These are phyloP conservation scores for Chytriomyces sp. DNA, from an alignment of 192 early-diverging fungal species.

Conservation along the genomic window DNA sequence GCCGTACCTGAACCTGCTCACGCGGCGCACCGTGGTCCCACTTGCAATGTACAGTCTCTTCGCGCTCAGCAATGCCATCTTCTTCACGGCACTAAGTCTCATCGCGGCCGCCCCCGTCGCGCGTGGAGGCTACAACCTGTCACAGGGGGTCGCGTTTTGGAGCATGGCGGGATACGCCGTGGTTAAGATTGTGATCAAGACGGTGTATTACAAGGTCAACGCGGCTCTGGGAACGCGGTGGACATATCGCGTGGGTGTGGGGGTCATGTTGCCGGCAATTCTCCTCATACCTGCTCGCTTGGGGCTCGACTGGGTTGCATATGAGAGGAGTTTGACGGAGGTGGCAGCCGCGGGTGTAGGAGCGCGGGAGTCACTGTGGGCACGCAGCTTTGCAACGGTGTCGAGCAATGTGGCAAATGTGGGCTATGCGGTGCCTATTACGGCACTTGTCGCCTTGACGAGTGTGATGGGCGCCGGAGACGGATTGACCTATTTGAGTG, in stretches of 20 bases:
- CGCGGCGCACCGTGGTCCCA: conserved; percentile 28
- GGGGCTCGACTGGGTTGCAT: conserved; percentile 17
- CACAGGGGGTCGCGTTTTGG: conserved; percentile 29
- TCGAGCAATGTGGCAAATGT: background rate
- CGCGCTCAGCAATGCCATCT: conserved; percentile 36
- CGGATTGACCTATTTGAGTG: conserved; percentile 39
- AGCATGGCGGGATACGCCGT: conserved; percentile 20
- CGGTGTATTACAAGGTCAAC: conserved; percentile 38
- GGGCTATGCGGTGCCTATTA: conserved; percentile 14
- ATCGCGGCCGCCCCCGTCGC: conserved; percentile 33
- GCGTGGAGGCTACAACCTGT: conserved; percentile 36
- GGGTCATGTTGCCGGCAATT: conserved; percentile 37
- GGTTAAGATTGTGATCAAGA: conserved; percentile 42
- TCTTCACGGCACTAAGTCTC: conserved; percentile 41
- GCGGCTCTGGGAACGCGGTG: conserved; percentile 33
- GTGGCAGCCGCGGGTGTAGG: background rate
- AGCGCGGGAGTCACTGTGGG: background rate
- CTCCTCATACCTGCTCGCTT: conserved; percentile 24
- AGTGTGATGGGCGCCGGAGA: conserved; percentile 38
- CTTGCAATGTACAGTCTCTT: conserved; percentile 35
- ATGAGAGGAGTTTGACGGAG: background rate
- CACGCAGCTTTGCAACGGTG: background rate
- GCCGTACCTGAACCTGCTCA: conserved; percentile 34
- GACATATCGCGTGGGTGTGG: conserved; percentile 34
- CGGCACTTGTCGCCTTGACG: conserved; percentile 21